Evolutionary conservation across 768 basidiomycete species (phyloP).

Genomic region (Chalciporus sphaerocephalus): DNA sequence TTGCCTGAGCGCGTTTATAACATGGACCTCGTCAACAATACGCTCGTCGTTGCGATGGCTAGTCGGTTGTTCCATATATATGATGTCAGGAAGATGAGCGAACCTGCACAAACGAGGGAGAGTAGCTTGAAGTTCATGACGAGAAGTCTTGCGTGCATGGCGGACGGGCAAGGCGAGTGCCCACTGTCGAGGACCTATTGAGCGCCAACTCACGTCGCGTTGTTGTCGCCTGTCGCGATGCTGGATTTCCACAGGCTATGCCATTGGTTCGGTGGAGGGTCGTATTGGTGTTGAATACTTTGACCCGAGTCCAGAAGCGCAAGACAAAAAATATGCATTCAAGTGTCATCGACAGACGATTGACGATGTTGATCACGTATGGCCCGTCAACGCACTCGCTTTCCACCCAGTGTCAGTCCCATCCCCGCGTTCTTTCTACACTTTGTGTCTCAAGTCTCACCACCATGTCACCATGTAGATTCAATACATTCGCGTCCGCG

Average conservation of each 20-base stretch:
- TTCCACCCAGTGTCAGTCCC: slow-evolving; percentile 78
- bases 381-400: slow-evolving; percentile 92
- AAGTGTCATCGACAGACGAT: slow-evolving; percentile 92
- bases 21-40: slow-evolving; percentile 73
- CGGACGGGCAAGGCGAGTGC: slow-evolving; percentile 75
- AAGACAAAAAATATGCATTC: slow-evolving; percentile 84
- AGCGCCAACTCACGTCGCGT: not conserved
- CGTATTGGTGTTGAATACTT: slow-evolving; percentile 98
- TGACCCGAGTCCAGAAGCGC: slow-evolving; percentile 69
- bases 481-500: slow-evolving; percentile 92
- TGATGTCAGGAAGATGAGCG: slow-evolving; percentile 74
- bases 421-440: not conserved
- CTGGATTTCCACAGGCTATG: slow-evolving; percentile 61
- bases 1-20: slow-evolving; percentile 85
- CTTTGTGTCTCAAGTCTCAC: not conserved
- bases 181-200: not conserved
- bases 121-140: slow-evolving; percentile 96
- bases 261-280: slow-evolving; percentile 90
- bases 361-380: slow-evolving; percentile 90
- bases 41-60: slow-evolving; percentile 90
- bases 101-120: slow-evolving; percentile 77
- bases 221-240: not conserved
- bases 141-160: slow-evolving; percentile 86
- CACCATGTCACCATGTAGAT: too few species aligned
- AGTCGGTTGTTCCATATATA: slow-evolving; percentile 88